A percentile compares a stretch with the other conserved stretches of the same genome.
Conservation (phyloP, 2,329 filamentous ascomycete genomes). For the Teratosphaeria epicoccoides region DNA sequence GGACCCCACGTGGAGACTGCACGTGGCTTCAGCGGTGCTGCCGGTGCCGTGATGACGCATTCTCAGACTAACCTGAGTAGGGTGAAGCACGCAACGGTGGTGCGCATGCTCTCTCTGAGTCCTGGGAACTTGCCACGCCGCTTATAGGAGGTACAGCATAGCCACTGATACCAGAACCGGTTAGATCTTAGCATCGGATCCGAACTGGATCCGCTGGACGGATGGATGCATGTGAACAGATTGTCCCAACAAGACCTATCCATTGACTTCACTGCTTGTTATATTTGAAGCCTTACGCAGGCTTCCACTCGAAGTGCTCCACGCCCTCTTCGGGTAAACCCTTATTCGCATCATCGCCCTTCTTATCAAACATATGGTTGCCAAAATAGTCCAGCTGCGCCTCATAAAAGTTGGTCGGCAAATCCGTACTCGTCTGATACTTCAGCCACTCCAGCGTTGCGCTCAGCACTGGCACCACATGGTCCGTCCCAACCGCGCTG, state of each 20-base stretch:
- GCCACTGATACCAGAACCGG: too few relatives aligned
- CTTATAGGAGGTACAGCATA: too few relatives aligned
- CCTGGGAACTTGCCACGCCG: too few relatives aligned
- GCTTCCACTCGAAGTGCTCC: conserved; percentile 55
- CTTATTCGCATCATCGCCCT: conserved; percentile 38
- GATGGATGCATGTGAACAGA: too few relatives aligned
- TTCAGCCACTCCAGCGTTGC: conserved; percentile 59
- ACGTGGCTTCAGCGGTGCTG: too few relatives aligned
- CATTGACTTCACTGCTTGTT: not conserved
- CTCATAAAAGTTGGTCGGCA: conserved; percentile 61
- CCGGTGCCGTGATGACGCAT: too few relatives aligned
- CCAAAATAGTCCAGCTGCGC: conserved; percentile 64
- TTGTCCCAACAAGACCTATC: not conserved
- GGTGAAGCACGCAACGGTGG: too few relatives aligned
- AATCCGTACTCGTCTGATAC: conserved; percentile 46
- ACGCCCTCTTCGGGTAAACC: conserved; percentile 45
- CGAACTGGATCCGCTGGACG: too few relatives aligned
- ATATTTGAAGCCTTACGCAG: conserved; percentile 18
- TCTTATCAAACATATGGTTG: conserved; percentile 53
- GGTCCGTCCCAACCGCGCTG: conserved; percentile 46
- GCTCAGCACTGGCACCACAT: conserved; percentile 49
- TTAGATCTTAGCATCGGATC: too few relatives aligned
- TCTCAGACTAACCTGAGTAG: too few relatives aligned
- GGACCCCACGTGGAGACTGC: too few relatives aligned
- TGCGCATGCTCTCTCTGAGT: too few relatives aligned